Percentiles rank a stretch among this genome's conserved stretches.
Evolutionary conservation across 1,139 yeast genomes (phyloP).

Genomic region (Citeromyces siamensis): DNA sequence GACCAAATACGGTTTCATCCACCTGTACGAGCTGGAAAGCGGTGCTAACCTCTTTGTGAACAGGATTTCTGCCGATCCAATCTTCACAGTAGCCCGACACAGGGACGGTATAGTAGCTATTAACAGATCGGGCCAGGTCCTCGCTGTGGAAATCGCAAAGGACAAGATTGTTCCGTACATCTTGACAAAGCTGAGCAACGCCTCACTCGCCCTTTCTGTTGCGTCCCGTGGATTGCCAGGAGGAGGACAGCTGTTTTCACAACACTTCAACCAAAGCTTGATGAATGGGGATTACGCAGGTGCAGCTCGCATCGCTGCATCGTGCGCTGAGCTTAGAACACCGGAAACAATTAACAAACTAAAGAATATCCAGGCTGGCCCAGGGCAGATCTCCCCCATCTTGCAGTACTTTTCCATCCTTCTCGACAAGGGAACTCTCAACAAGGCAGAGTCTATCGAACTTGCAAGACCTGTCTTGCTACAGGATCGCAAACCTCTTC

Average conservation of each 20-base stretch:
- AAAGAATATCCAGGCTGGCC: conserved; percentile 87
- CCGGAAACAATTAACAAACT: conserved; percentile 90
- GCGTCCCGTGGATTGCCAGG: conserved; percentile 96
- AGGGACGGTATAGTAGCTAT: conserved; percentile 84
- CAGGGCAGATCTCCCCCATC: conserved; percentile 92
- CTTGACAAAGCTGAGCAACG: conserved; percentile 75
- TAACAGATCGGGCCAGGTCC: conserved; percentile 91
- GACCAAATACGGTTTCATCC: conserved; percentile 95
- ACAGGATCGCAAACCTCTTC: conserved; percentile 87
- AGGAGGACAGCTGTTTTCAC: conserved; percentile 83
- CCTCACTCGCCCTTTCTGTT: conserved; percentile 74
- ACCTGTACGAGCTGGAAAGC: conserved; percentile 85
- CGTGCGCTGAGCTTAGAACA: conserved; percentile 88
- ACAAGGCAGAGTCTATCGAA: conserved; percentile 90
- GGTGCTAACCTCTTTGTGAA: conserved; percentile 91
- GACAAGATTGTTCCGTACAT: conserved; percentile 85
- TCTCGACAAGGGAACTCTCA: conserved; percentile 86
- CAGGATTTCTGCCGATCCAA: conserved; percentile 93
- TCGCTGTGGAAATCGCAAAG: conserved; percentile 82
- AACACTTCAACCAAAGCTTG: conserved; percentile 81
- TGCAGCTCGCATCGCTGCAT: conserved; percentile 97
- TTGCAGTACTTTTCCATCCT: conserved; percentile 87
- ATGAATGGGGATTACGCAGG: conserved; percentile 78
- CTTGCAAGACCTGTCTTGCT: conserved; percentile 92
- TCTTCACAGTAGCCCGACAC: conserved; percentile 78